Percentiles rank a stretch among this genome's conserved stretches.
These are phyloP conservation scores for Phytophthora niederhauseri DNA, from an alignment of 352 stramenopile genomes.

Conservation along the genomic window DNA sequence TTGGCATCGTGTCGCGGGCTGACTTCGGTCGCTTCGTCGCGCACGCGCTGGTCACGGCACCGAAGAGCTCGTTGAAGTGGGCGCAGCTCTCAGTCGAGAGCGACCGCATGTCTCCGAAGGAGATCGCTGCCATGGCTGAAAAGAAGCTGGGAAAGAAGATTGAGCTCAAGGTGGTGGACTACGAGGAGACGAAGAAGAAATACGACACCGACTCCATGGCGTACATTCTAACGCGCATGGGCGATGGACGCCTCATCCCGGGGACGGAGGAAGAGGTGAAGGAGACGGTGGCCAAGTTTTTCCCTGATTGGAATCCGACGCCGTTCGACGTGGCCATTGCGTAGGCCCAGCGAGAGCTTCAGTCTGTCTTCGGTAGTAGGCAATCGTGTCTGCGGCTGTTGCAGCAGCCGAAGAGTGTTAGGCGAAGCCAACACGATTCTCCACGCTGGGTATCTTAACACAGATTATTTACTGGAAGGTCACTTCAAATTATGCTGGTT, in stretches of 20 bases:
- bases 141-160: constrained; percentile 42
- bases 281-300: constrained; percentile 30
- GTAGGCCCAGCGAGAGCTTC: not conserved
- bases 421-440: too few relatives aligned
- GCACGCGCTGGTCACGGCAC: constrained; percentile 25
- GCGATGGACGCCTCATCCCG: constrained; percentile 22
- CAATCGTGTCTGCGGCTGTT: too few relatives aligned
- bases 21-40: constrained; percentile 31
- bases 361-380: too few relatives aligned
- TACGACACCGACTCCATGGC: constrained; percentile 25
- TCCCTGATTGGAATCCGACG: constrained; percentile 31
- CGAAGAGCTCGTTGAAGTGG: constrained; percentile 22
- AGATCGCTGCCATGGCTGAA: constrained; percentile 29
- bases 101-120: constrained; percentile 27
- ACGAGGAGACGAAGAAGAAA: constrained; percentile 36
- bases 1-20: constrained; percentile 23
- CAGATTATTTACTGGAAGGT: too few relatives aligned
- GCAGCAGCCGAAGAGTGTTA: too few relatives aligned
- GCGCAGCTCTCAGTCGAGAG: constrained; percentile 27
- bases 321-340: constrained; percentile 28
- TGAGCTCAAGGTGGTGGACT: constrained; percentile 21
- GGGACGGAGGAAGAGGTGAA: constrained; percentile 24
- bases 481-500: too few relatives aligned
- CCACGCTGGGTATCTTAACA: too few relatives aligned
- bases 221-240: constrained; percentile 27